A percentile compares a stretch with the other conserved stretches of the same genome.
Evolutionary conservation across 1,284 basidiomycete genomes (phyloP).

Genomic region (Ceratobasidium theobromae): DNA sequence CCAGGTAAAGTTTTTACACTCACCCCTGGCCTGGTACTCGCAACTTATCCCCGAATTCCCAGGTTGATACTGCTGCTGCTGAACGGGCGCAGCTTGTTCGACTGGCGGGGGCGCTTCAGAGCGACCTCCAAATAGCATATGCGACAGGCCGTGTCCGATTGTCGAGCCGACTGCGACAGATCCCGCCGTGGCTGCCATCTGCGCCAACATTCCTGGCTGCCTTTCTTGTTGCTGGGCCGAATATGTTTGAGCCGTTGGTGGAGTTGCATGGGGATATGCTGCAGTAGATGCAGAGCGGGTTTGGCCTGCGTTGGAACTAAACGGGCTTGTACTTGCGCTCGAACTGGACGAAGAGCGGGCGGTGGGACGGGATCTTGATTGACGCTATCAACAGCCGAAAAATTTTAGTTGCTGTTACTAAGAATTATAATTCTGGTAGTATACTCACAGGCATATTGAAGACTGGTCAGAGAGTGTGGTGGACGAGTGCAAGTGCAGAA

Average conservation of each 20-base stretch:
- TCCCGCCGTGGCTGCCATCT: constrained; percentile 88
- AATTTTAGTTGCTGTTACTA: not conserved
- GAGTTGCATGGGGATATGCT: constrained; percentile 4
- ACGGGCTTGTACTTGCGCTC: constrained; percentile 35
- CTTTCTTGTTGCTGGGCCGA: constrained; percentile 20
- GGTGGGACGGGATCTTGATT: constrained; percentile 64
- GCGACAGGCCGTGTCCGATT: constrained; percentile 80
- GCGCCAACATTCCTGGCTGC: constrained; percentile 66
- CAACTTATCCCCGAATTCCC: constrained; percentile 53
- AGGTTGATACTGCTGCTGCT: constrained; percentile 42
- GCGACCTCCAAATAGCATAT: constrained; percentile 78
- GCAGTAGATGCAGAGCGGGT: constrained; percentile 30
- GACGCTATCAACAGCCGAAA: constrained; percentile 49
- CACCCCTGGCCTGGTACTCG: constrained; percentile 72
- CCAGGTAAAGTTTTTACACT: constrained; percentile 37
- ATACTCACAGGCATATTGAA: constrained; percentile 61
- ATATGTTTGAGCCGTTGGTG: constrained; percentile 24
- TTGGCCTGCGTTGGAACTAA: constrained; percentile 33
- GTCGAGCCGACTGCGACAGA: constrained; percentile 83
- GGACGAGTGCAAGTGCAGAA: not conserved
- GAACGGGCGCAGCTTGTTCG: too few relatives aligned
- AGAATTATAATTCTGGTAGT: not conserved
- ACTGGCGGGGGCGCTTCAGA: too few relatives aligned
- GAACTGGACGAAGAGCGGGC: constrained; percentile 52
- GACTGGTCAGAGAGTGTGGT: not conserved